A percentile compares a stretch with the other conserved stretches of the same genome.
phyloP scores from a whole-genome alignment of 106 monocot species.

The Dioscorea alata region DNA sequence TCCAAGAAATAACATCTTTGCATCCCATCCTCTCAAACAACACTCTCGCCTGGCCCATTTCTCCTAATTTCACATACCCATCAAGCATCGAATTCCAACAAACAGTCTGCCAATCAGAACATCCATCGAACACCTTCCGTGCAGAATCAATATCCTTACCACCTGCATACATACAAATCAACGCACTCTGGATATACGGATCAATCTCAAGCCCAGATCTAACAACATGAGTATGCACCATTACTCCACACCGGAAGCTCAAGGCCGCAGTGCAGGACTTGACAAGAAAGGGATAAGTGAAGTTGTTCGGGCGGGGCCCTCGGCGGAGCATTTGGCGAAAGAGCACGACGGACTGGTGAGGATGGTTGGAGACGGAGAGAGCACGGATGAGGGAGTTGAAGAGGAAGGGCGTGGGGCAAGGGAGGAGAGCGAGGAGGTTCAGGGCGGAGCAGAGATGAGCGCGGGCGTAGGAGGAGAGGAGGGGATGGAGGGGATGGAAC shows the following conservation, averaged over 20 bases:
- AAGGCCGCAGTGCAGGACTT: conserved; percentile 16
- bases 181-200: conserved; percentile 25
- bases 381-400: conserved; percentile 24
- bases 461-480: conserved; percentile 15
- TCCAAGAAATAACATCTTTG: conserved; percentile 30
- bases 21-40: conserved; percentile 40
- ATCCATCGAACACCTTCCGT: conserved; percentile 27
- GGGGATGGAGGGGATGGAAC: conserved; percentile 2
- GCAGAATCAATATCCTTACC: conserved; percentile 21
- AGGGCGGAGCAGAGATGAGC: conserved; percentile 7
- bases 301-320: conserved; percentile 26
- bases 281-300: conserved; percentile 35
- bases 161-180: conserved; percentile 30
- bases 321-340: conserved; percentile 6
- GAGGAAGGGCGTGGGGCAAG: conserved; percentile 5
- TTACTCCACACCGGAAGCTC: background rate
- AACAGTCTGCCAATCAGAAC: conserved; percentile 15
- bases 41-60: conserved; percentile 17
- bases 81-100: conserved; percentile 57
- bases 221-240: conserved; percentile 29
- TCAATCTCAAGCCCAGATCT: conserved; percentile 25
- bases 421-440: conserved; percentile 6
- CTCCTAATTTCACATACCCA: conserved; percentile 40
- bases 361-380: background rate
- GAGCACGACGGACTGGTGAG: conserved; percentile 1